Conservation (phyloP, 768 basidiomycete species). For the Boletus rubropictus region DNA sequence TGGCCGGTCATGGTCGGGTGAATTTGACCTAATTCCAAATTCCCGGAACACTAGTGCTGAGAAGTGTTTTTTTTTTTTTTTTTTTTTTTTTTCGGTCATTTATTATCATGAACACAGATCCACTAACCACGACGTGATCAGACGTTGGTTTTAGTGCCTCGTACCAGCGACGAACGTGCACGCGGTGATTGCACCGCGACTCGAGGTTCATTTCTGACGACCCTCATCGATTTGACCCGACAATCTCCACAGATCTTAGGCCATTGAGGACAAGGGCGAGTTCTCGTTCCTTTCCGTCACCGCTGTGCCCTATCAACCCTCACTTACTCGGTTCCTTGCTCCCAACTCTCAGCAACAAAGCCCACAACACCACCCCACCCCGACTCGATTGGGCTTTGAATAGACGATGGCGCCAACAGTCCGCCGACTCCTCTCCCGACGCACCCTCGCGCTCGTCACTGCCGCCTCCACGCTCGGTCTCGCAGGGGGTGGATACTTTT, state of each 20-base stretch:
- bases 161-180: neutral
- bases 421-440: constrained; percentile 39
- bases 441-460: constrained; percentile 47
- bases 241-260: no score
- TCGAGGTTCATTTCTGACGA: no score
- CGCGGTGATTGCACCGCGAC: neutral
- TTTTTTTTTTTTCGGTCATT: no score
- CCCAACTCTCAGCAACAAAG: no score
- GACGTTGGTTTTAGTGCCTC: no score
- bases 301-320: neutral
- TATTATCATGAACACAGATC: no score
- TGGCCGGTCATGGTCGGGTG: no score
- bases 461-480: constrained; percentile 50
- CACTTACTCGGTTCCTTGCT: neutral
- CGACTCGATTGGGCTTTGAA: neutral
- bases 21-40: neutral
- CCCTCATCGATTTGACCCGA: no score
- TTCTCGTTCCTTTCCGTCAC: no score
- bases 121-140: neutral
- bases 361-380: neutral
- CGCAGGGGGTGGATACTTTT: constrained; percentile 60
- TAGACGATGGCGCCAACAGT: constrained; percentile 5
- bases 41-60: neutral
- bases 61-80: no score
- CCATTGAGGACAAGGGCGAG: no score